These are phyloP conservation scores for Amaranthus hypochondriacus DNA, from an alignment of 148 eudicot species.

Conservation along the genomic window DNA sequence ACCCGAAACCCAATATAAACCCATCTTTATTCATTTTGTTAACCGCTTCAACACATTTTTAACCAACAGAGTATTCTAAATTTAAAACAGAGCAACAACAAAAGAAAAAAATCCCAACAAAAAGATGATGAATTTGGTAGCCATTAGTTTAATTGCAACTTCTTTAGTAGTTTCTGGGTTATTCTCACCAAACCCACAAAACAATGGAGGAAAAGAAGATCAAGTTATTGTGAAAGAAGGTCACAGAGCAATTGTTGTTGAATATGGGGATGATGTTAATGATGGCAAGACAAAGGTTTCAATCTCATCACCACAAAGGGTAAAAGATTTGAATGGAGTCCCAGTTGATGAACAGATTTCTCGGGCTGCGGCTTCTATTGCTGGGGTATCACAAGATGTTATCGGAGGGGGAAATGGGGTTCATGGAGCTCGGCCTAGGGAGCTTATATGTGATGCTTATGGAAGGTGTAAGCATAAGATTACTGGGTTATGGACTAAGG, in stretches of 20 bases:
- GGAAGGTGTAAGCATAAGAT: conserved; percentile 37
- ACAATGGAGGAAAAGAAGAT: conserved; percentile 3
- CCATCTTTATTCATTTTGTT: not conserved
- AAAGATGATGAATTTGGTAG: conserved; percentile 63
- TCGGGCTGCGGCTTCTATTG: conserved; percentile 18
- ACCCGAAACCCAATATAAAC: not conserved
- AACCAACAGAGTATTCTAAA: not conserved
- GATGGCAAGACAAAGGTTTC: conserved; percentile 57
- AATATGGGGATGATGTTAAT: conserved; percentile 41
- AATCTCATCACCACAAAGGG: conserved; percentile 38
- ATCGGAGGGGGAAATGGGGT: conserved; percentile 5
- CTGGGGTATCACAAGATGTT: conserved; percentile 27
- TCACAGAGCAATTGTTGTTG: conserved; percentile 56
- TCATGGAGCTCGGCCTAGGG: conserved; percentile 20
- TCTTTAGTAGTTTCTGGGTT: conserved; percentile 50
- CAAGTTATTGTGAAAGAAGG: conserved; percentile 55
- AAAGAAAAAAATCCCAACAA: not conserved
- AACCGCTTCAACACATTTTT: conserved; percentile 10
- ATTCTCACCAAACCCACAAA: conserved; percentile 45
- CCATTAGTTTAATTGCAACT: conserved; percentile 40
- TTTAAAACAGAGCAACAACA: not conserved
- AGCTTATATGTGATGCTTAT: conserved; percentile 31
- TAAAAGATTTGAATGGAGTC: not conserved
- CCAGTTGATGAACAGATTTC: conserved; percentile 16
- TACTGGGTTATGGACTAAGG: conserved; percentile 21